Conservation (phyloP, 371 early-diverging fungal genomes). For the Rhizomucor miehei region DNA sequence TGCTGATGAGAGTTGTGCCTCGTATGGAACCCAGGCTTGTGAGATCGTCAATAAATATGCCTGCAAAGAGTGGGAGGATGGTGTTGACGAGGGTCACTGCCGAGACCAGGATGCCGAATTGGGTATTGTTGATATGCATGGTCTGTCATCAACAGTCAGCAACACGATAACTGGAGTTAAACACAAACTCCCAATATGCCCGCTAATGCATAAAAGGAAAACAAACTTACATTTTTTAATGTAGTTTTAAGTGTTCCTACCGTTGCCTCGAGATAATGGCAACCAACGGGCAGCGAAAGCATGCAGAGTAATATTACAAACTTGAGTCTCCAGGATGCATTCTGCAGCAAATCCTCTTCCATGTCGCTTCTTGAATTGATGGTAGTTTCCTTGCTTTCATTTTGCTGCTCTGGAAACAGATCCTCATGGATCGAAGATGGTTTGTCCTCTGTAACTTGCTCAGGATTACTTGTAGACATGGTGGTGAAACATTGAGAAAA, state of each 20-base stretch:
- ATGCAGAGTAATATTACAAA: constrained; percentile 14
- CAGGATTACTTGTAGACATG: too few relatives aligned
- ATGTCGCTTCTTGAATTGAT: neutral
- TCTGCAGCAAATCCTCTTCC: constrained; percentile 3
- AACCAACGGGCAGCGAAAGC: constrained; percentile 32
- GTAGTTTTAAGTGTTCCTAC: constrained; percentile 41
- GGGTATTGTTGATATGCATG: constrained; percentile 63
- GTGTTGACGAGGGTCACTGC: constrained; percentile 72
- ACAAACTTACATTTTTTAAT: constrained; percentile 30
- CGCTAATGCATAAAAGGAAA: constrained; percentile 7
- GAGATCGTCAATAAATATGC: constrained; percentile 51
- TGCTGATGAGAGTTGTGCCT: constrained; percentile 32
- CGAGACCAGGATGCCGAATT: constrained; percentile 69
- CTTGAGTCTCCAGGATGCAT: constrained; percentile 18
- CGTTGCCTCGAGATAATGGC: constrained; percentile 43
- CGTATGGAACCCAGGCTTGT: constrained; percentile 35
- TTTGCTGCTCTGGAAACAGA: constrained; percentile 1
- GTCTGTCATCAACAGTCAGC: constrained; percentile 10
- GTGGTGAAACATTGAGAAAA: too few relatives aligned
- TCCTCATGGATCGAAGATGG: too few relatives aligned
- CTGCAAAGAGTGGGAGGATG: constrained; percentile 63
- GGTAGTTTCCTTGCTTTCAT: constrained; percentile 3
- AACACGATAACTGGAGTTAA: too few relatives aligned
- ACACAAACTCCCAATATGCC: too few relatives aligned
- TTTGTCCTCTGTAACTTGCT: too few relatives aligned